Percentiles rank a stretch among this genome's conserved stretches.
phyloP scores from a whole-genome alignment of 2,329 filamentous ascomycete genomes.

The Epichloe festucae region DNA sequence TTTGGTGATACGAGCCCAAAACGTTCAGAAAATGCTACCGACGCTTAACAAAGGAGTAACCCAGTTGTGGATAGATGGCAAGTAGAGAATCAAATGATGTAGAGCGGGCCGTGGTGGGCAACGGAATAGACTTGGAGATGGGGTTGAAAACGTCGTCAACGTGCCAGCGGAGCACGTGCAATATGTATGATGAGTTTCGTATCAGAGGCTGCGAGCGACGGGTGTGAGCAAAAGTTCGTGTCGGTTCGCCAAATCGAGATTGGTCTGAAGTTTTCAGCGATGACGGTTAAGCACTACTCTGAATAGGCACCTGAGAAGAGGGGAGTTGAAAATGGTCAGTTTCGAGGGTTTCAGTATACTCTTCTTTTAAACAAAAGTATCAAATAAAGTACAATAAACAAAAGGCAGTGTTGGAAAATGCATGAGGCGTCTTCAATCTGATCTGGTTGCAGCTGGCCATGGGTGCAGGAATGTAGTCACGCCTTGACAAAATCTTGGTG shows the following conservation, averaged over 20 bases:
- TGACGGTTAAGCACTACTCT: background rate
- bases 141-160: background rate
- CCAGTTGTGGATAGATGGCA: constrained; percentile 14
- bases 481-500: background rate
- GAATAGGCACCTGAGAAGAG: background rate
- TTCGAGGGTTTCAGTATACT: background rate
- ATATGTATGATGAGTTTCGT: background rate
- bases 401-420: constrained; percentile 13
- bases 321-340: background rate
- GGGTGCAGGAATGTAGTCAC: background rate
- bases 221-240: background rate
- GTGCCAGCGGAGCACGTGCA: background rate
- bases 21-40: constrained; percentile 15
- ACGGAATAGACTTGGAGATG: constrained; percentile 6
- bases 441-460: background rate
- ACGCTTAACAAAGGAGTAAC: constrained; percentile 12
- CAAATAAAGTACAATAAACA: background rate
- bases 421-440: constrained; percentile 12
- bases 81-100: constrained; percentile 16
- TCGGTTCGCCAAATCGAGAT: background rate
- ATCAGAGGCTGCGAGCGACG: background rate
- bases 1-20: constrained; percentile 12
- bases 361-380: background rate
- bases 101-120: constrained; percentile 25
- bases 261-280: constrained; percentile 1